Percentiles rank a stretch among this genome's conserved stretches.
phyloP scores from a whole-genome alignment of 2,329 filamentous ascomycete species.

The Cadophora malorum region DNA sequence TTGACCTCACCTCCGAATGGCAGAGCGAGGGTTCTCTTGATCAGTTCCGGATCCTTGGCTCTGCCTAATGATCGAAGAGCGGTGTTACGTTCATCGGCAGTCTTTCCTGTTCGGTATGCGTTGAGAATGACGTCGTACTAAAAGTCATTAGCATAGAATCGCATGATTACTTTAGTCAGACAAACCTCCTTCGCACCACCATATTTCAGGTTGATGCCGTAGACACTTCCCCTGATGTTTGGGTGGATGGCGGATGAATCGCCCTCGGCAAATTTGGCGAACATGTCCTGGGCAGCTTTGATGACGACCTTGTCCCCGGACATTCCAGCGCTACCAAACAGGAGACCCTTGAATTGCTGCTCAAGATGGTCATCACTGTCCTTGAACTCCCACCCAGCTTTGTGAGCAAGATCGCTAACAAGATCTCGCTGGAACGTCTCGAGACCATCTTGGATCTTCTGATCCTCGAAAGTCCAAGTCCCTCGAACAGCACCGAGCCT shows the following conservation, averaged over 20 bases:
- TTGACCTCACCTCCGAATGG: conserved; percentile 83
- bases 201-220: conserved; percentile 81
- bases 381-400: conserved; percentile 87
- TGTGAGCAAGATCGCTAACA: conserved; percentile 79
- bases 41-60: conserved; percentile 77
- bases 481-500: conserved; percentile 79
- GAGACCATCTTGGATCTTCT: conserved; percentile 74
- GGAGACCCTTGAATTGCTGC: conserved; percentile 91
- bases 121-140: conserved; percentile 79
- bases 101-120: conserved; percentile 76
- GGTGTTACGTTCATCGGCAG: conserved; percentile 89
- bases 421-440: conserved; percentile 84
- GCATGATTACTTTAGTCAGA: conserved; percentile 16
- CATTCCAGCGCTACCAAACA: conserved; percentile 85
- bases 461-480: conserved; percentile 89
- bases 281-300: conserved; percentile 86
- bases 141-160: conserved; percentile 28
- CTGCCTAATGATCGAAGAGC: conserved; percentile 84
- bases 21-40: conserved; percentile 79
- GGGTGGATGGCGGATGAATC: conserved; percentile 86
- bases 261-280: conserved; percentile 80
- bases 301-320: conserved; percentile 81
- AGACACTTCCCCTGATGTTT: conserved; percentile 87
- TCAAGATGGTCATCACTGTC: conserved; percentile 86
- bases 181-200: conserved; percentile 82